Conservation (phyloP, 768 basidiomycete species). For the Boletus patriciae region DNA sequence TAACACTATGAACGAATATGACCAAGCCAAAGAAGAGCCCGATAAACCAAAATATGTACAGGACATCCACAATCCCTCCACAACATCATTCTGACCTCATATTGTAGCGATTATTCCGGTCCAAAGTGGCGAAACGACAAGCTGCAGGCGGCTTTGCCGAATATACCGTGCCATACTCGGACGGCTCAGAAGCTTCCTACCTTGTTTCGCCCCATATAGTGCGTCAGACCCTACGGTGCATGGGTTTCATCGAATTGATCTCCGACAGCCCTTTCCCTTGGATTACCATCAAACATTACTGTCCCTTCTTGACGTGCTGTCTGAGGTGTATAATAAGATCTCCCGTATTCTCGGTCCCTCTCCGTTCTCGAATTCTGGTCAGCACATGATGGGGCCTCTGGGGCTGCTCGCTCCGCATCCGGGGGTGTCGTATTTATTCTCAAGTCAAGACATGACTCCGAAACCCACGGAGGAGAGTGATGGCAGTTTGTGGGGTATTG, state of each 20-base stretch:
- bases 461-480: conserved; percentile 43
- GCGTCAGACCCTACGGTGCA: conserved; percentile 28
- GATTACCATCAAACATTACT: conserved; percentile 90
- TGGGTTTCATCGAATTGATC: conserved; percentile 4
- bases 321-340: conserved; percentile 88
- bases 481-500: conserved; percentile 73
- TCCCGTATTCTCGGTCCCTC: conserved; percentile 81
- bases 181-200: conserved; percentile 64
- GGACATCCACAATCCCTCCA: not conserved
- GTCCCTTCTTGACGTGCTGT: conserved; percentile 85
- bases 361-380: conserved; percentile 64
- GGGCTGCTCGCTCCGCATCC: conserved; percentile 76
- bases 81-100: conserved; percentile 10
- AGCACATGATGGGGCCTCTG: conserved; percentile 75
- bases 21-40: conserved; percentile 57
- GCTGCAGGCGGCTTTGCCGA: conserved; percentile 53
- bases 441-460: conserved; percentile 36
- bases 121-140: conserved; percentile 56
- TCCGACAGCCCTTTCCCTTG: conserved; percentile 73
- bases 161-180: conserved; percentile 59
- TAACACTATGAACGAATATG: conserved; percentile 73
- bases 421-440: conserved; percentile 78
- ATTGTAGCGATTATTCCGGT: conserved; percentile 56
- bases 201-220: conserved; percentile 76
- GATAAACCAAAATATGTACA: conserved; percentile 70